A percentile compares a stretch with the other conserved stretches of the same genome.
Evolutionary conservation across 306 rosid genomes (phyloP).

Genomic region (Parietaria judaica): DNA sequence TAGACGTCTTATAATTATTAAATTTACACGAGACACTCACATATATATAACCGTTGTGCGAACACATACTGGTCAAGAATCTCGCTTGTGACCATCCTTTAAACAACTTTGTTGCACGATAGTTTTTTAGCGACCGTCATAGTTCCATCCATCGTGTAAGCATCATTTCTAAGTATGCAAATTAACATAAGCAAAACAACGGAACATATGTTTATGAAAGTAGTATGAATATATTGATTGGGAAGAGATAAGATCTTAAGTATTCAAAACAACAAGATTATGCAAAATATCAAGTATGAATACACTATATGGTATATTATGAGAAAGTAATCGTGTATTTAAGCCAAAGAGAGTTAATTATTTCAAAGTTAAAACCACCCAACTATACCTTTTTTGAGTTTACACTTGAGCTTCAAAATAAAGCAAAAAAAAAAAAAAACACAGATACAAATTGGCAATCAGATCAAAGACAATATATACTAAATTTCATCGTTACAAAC

Average conservation of each 20-base stretch:
- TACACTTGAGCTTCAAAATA: background rate
- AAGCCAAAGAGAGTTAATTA: conserved; percentile 1
- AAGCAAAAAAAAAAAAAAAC: background rate
- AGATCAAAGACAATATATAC: background rate
- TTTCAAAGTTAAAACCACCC: background rate
- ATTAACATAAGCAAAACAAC: too few species aligned
- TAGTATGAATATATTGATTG: too few species aligned
- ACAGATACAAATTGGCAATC: background rate
- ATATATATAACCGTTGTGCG: too few species aligned
- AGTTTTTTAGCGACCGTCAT: too few species aligned
- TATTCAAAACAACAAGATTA: background rate
- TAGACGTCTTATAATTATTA: too few species aligned
- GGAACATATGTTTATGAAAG: too few species aligned
- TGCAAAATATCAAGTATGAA: background rate
- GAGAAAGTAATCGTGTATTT: background rate
- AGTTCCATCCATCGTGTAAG: too few species aligned
- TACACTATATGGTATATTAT: background rate
- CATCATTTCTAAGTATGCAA: too few species aligned
- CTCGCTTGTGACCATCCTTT: too few species aligned
- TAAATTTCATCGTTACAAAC: background rate
- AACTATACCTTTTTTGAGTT: background rate
- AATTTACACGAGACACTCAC: too few species aligned
- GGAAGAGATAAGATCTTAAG: background rate
- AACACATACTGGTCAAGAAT: too few species aligned
- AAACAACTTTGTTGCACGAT: too few species aligned